These are phyloP conservation scores for Lentinula raphanica DNA, from an alignment of 768 basidiomycete species.

Conservation along the genomic window DNA sequence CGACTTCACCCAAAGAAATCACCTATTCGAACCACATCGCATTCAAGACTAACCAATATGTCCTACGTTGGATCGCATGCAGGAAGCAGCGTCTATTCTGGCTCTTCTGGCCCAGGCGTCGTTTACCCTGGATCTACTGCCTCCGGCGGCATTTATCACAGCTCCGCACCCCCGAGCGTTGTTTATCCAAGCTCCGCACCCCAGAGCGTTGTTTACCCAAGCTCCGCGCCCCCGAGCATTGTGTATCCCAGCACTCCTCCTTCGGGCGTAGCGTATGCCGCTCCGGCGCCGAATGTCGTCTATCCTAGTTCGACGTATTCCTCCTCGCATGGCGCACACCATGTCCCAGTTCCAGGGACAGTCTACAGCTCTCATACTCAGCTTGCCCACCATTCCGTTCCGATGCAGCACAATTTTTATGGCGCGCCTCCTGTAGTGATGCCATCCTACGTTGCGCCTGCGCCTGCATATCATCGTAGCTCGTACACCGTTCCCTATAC, in stretches of 20 bases:
- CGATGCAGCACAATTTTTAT: slow-evolving; percentile 5
- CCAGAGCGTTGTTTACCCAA: background rate
- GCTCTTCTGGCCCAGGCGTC: too few species aligned
- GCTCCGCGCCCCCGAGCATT: background rate
- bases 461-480: background rate
- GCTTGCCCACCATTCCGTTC: background rate
- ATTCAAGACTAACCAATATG: background rate
- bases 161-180: background rate
- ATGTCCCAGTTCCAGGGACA: background rate
- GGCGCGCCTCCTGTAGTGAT: background rate
- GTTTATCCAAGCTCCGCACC: background rate
- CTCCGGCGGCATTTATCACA: too few species aligned
- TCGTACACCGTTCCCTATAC: slow-evolving; percentile 1
- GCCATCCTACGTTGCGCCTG: background rate
- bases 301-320: background rate
- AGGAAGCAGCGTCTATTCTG: background rate
- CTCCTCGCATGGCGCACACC: background rate
- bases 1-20: background rate
- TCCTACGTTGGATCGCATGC: background rate
- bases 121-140: background rate
- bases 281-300: background rate
- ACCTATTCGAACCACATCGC: background rate
- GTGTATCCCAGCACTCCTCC: background rate
- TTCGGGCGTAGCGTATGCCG: background rate
- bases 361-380: background rate